Percentiles rank a stretch among this genome's conserved stretches.
Conservation (phyloP, 495 filamentous ascomycete genomes). For the Trichoderma erinaceum region DNA sequence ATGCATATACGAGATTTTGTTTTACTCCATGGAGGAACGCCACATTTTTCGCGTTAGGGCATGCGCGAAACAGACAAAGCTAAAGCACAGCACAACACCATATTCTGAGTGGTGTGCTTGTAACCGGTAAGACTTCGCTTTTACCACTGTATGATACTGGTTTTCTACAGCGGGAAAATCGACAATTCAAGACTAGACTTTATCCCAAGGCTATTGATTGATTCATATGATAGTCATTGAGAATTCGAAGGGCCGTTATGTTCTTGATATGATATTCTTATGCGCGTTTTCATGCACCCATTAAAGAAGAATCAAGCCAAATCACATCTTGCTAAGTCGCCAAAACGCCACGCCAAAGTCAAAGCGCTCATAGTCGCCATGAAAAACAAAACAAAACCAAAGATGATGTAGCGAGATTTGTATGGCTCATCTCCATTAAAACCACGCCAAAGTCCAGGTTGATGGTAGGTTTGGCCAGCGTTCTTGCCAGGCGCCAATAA, state of each 20-base stretch:
- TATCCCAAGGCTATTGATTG: no score
- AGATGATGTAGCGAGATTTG: background rate
- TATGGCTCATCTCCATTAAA: conserved; percentile 43
- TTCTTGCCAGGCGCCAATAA: conserved; percentile 94
- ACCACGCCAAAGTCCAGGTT: conserved; percentile 93
- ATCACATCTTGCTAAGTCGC: background rate
- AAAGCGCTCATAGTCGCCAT: background rate
- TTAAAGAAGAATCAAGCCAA: background rate
- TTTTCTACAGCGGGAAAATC: no score
- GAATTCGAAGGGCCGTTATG: background rate
- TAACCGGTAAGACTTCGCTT: background rate
- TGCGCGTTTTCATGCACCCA: background rate
- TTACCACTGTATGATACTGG: no score
- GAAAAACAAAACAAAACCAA: conserved; percentile 13
- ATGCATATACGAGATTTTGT: background rate
- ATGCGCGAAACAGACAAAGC: background rate
- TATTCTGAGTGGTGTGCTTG: background rate
- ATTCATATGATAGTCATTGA: no score
- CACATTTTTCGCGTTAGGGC: background rate
- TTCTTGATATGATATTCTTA: background rate
- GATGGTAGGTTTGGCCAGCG: conserved; percentile 85
- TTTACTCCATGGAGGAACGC: background rate
- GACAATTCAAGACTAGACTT: no score
- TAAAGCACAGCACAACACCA: background rate
- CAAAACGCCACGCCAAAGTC: background rate